Evolutionary conservation across 2,329 filamentous ascomycete species (phyloP).

Genomic region (Plenodomus lindquistii): DNA sequence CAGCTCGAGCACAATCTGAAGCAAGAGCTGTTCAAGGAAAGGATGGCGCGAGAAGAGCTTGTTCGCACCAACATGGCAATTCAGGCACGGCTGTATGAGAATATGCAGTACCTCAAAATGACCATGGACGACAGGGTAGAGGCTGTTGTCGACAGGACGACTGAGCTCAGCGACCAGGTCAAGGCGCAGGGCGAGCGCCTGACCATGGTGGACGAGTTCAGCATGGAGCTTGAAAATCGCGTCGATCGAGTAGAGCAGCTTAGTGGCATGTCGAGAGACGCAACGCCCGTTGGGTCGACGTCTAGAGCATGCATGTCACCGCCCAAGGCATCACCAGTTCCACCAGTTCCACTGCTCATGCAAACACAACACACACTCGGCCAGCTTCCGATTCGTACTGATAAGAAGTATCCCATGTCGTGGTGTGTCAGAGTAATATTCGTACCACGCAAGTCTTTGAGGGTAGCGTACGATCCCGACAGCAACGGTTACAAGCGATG

Average conservation of each 20-base stretch:
- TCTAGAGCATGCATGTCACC: slow-evolving; percentile 27
- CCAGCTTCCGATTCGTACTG: slow-evolving; percentile 43
- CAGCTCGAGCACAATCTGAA: slow-evolving; percentile 43
- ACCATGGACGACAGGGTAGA: slow-evolving; percentile 47
- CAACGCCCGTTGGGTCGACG: slow-evolving; percentile 35
- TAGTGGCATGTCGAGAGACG: slow-evolving; percentile 29
- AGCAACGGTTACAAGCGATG: slow-evolving; percentile 45
- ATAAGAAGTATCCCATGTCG: slow-evolving; percentile 42
- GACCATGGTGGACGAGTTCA: slow-evolving; percentile 45
- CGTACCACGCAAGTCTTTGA: slow-evolving; percentile 42
- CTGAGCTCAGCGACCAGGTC: slow-evolving; percentile 44
- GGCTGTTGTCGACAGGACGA: slow-evolving; percentile 46
- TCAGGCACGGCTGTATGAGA: slow-evolving; percentile 44
- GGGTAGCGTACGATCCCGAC: slow-evolving; percentile 44
- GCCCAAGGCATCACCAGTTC: slow-evolving; percentile 29
- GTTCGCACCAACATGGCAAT: slow-evolving; percentile 38
- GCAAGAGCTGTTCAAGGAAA: slow-evolving; percentile 42
- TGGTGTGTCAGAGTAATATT: slow-evolving; percentile 46
- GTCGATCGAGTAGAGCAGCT: slow-evolving; percentile 40
- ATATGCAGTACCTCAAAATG: slow-evolving; percentile 44
- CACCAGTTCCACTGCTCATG: slow-evolving; percentile 34
- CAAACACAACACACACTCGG: slow-evolving; percentile 33
- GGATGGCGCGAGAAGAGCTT: slow-evolving; percentile 39
- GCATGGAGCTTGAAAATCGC: slow-evolving; percentile 46
- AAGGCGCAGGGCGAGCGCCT: slow-evolving; percentile 41